These are phyloP conservation scores for Aegilops umbellulata DNA, from an alignment of 176 grass and related monocot genomes.

Conservation along the genomic window DNA sequence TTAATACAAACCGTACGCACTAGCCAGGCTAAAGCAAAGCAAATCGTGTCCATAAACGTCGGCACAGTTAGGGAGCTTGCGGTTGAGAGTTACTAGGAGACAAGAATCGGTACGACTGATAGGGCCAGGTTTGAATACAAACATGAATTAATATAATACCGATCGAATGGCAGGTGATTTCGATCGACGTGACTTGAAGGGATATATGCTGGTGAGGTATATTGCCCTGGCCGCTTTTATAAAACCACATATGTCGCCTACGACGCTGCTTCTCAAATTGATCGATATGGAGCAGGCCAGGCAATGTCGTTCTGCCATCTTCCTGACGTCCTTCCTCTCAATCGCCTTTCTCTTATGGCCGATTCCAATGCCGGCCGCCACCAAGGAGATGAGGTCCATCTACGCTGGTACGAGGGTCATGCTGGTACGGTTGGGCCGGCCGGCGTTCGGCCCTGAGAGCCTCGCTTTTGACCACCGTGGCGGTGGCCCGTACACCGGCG, in stretches of 20 bases:
- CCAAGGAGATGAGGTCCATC: constrained; percentile 47
- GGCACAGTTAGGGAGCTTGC: too few species aligned
- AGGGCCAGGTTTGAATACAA: too few species aligned
- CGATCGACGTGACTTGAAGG: too few species aligned
- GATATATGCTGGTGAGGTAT: too few species aligned
- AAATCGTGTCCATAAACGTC: too few species aligned
- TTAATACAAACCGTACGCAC: too few species aligned
- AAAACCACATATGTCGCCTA: neutral
- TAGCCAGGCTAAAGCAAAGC: too few species aligned
- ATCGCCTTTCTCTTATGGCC: constrained; percentile 11
- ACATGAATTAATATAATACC: too few species aligned
- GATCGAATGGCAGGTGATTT: too few species aligned
- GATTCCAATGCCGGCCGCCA: neutral
- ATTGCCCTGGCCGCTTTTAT: neutral
- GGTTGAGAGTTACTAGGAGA: too few species aligned
- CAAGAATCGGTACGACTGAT: too few species aligned
- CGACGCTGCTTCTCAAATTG: neutral
- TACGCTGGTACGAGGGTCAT: constrained; percentile 22
- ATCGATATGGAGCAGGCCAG: constrained; percentile 27
- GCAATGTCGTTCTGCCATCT: neutral
- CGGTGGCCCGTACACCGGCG: constrained; percentile 75
- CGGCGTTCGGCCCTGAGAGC: constrained; percentile 80
- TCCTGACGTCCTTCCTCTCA: neutral
- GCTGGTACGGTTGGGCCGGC: constrained; percentile 35
- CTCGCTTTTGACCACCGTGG: constrained; percentile 74